Evolutionary conservation across 768 basidiomycete species (phyloP).

Genomic region (Hericium erinaceus): DNA sequence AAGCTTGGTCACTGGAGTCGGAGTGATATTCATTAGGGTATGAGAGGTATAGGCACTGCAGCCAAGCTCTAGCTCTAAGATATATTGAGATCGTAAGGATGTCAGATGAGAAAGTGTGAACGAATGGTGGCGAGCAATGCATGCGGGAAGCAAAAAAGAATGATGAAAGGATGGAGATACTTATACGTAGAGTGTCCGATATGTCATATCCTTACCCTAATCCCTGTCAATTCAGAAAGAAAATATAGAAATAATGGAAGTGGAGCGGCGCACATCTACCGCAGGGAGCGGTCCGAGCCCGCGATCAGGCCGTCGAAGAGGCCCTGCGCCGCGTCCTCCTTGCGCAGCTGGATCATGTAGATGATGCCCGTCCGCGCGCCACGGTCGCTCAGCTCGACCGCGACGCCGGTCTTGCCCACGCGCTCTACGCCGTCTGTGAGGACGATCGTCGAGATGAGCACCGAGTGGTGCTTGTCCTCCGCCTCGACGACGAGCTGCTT

Average conservation of each 20-base stretch:
- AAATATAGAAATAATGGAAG: not conserved
- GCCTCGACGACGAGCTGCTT: conserved; percentile 96
- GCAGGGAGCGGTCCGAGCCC: conserved; percentile 65
- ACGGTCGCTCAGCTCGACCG: conserved; percentile 87
- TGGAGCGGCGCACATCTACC: not conserved
- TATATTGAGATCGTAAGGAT: conserved; percentile 7
- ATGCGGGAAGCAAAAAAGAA: not conserved
- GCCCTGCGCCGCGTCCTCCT: conserved; percentile 76
- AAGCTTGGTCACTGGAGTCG: not conserved
- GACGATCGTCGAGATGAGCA: conserved; percentile 92
- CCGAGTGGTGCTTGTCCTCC: conserved; percentile 62
- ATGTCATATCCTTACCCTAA: not conserved
- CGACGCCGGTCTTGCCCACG: conserved; percentile 97
- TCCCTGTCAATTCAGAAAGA: not conserved
- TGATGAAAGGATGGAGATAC: conserved; percentile 5
- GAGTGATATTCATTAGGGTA: not conserved
- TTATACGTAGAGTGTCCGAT: not conserved
- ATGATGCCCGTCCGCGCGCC: conserved; percentile 90
- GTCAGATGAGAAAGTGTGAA: not conserved
- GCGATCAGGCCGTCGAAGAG: conserved; percentile 81
- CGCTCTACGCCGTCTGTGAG: conserved; percentile 94
- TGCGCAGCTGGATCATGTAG: conserved; percentile 95
- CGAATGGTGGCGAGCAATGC: not conserved
- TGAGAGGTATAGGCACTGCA: not conserved
- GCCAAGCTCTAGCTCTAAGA: not conserved